phyloP scores from a whole-genome alignment of 2,329 filamentous ascomycete genomes.

The Penicillium sp. region DNA sequence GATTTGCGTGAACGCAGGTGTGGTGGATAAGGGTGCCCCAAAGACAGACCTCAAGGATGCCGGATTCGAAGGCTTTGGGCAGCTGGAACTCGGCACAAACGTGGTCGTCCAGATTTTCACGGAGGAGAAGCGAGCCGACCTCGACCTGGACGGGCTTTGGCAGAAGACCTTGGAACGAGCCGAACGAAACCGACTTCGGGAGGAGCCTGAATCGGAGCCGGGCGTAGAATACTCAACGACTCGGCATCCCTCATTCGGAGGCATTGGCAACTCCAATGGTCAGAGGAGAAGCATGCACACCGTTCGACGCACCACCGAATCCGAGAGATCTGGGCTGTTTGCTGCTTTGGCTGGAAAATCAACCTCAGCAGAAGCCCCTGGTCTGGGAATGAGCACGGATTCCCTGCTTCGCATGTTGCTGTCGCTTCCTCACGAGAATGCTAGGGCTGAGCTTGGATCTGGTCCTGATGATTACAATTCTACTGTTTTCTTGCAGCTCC shows the following conservation, averaged over 20 bases:
- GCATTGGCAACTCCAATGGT: constrained; percentile 27
- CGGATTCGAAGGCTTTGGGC: constrained; percentile 77
- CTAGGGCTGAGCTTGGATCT: constrained; percentile 44
- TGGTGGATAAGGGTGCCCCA: constrained; percentile 61
- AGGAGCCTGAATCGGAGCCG: constrained; percentile 36
- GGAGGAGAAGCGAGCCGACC: constrained; percentile 70
- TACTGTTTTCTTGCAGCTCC: constrained; percentile 52
- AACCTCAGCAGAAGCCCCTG: constrained; percentile 9
- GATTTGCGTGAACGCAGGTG: constrained; percentile 91
- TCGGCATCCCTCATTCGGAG: constrained; percentile 30
- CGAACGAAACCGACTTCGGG: constrained; percentile 43
- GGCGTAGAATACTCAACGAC: constrained; percentile 29
- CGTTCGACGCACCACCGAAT: constrained; percentile 13
- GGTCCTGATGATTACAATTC: constrained; percentile 46
- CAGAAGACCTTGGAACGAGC: constrained; percentile 52
- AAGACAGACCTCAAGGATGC: constrained; percentile 36
- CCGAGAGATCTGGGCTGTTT: constrained; percentile 6
- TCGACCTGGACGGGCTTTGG: constrained; percentile 72
- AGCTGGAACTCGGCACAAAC: constrained; percentile 60
- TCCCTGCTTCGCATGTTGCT: constrained; percentile 39
- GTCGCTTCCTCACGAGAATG: constrained; percentile 39
- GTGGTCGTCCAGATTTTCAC: constrained; percentile 76
- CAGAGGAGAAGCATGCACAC: constrained; percentile 41
- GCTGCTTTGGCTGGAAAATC: constrained; percentile 9
- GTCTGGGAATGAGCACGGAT: constrained; percentile 23